Evolutionary conservation across 495 filamentous ascomycete genomes (phyloP).

Genomic region (Penicillium fimorum): DNA sequence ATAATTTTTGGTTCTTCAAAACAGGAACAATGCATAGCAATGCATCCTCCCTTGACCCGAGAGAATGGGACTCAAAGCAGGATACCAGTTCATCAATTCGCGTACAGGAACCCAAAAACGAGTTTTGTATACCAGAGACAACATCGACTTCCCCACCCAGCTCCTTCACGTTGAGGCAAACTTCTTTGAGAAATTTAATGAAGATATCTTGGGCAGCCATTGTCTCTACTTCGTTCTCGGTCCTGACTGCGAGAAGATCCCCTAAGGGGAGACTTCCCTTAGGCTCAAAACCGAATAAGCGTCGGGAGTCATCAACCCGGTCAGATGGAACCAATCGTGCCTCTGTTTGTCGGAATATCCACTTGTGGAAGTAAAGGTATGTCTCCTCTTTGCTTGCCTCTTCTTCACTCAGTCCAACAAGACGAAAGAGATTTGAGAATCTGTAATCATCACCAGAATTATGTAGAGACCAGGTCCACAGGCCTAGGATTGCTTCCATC

Average conservation of each 20-base stretch:
- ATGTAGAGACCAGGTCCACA: conserved; percentile 37
- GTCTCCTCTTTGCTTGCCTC: conserved; percentile 26
- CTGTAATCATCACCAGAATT: no score
- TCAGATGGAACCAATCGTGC: conserved; percentile 26
- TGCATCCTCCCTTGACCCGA: conserved; percentile 39
- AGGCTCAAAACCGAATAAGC: conserved; percentile 26
- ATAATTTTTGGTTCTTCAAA: conserved; percentile 18
- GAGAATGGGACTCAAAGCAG: no score
- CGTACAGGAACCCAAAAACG: conserved; percentile 19
- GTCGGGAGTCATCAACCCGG: conserved; percentile 15
- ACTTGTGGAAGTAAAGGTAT: conserved; percentile 39
- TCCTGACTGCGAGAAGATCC: no score
- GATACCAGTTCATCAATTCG: conserved; percentile 26
- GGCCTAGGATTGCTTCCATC: conserved; percentile 37
- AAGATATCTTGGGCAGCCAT: conserved; percentile 44
- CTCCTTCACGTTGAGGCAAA: conserved; percentile 7
- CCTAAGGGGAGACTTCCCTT: no score
- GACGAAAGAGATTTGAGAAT: no score
- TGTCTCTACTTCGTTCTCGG: conserved; percentile 23
- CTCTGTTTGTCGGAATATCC: conserved; percentile 36
- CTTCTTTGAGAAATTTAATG: conserved; percentile 29
- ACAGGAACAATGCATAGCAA: conserved; percentile 37
- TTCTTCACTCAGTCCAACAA: conserved; percentile 22
- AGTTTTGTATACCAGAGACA: conserved; percentile 14
- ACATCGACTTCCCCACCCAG: conserved; percentile 26